Base-by-base conservation (phyloP, 345 rosid genomes). In the Brassica nigra region DNA sequence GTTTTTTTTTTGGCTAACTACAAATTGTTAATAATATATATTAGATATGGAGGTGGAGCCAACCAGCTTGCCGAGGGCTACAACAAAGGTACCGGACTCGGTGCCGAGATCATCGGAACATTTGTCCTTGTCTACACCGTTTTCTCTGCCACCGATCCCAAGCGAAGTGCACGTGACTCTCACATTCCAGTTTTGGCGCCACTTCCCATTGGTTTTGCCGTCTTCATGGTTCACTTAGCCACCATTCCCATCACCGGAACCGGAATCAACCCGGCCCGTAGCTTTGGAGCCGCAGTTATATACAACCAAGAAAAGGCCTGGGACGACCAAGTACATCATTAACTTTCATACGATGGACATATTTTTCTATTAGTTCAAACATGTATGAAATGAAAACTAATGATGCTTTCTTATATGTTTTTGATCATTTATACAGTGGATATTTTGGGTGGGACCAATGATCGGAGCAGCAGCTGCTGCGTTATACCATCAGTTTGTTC, bases 371-470 rank as follows among this genome's bases (percentile, higher is more conserved):
- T 16, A n/a, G 29, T 69, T 47, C 6, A 44, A 69, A 61, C 5
- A 28, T 49, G 6, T 36, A 27, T 36, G 5, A 34, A n/a, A 16
- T 8, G 55, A 49, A 49, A 49, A 49, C 55, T 49, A 49, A 49
- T 49, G 55, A 14, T 65, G 5, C 36, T 61, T 68, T 29, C 16
- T 12, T 12, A 47, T 47, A 47, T 47, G 5, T 4, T 49, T 20
- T 0, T 58, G 37, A n/a, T 57, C 5, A 54, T 44, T 79, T 42
- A 33, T 18, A 9, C 90, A 94, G 94, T 92, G 98, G 98, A 90
- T 94, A 2, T 94, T 94, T 83, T 92, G 98, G 98, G 98, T 94
- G 62, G 98, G 97, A 68, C 98, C 98, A 1, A 90, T 94, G 78
- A 74, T 92, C 34, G 98, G 98, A 76, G 98, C 98, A 58, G 86